Evolutionary conservation across 1,284 basidiomycete species (phyloP).

Genomic region (Irpex lacteus): DNA sequence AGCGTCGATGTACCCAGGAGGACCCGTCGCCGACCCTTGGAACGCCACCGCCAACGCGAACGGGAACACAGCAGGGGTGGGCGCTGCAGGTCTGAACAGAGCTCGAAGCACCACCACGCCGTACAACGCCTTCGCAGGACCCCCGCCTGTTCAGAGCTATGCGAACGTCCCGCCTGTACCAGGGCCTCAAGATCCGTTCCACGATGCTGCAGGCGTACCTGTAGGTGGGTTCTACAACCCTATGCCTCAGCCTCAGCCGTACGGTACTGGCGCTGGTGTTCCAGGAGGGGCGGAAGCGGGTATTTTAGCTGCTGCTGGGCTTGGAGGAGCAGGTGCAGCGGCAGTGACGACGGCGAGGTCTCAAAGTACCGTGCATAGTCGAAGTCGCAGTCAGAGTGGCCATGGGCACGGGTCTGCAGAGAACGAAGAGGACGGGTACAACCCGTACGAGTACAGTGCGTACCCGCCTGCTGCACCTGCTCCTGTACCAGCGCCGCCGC

Average conservation of each 20-base stretch:
- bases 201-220: constrained; percentile 11
- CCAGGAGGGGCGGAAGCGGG: constrained; percentile 12
- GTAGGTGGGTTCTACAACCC: background rate
- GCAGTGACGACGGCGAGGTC: constrained; percentile 25
- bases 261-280: constrained; percentile 4
- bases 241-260: constrained; percentile 11
- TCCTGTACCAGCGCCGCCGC: background rate
- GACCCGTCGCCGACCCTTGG: background rate
- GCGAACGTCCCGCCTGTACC: constrained; percentile 6
- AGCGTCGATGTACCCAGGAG: background rate
- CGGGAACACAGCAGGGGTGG: constrained; percentile 22
- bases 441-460: constrained; percentile 13
- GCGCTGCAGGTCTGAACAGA: constrained; percentile 29
- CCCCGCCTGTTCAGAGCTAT: background rate
- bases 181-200: constrained; percentile 19
- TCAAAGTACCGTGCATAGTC: constrained; percentile 1
- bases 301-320: constrained; percentile 24
- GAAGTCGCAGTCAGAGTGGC: constrained; percentile 2
- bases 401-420: background rate
- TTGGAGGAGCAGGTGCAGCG: constrained; percentile 31
- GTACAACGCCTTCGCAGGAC: constrained; percentile 33
- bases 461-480: constrained; percentile 10
- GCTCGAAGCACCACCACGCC: constrained; percentile 25
- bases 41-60: background rate
- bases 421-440: constrained; percentile 6